Conservation (phyloP, 495 filamentous ascomycete genomes). For the Parachaetomium inaequale region DNA sequence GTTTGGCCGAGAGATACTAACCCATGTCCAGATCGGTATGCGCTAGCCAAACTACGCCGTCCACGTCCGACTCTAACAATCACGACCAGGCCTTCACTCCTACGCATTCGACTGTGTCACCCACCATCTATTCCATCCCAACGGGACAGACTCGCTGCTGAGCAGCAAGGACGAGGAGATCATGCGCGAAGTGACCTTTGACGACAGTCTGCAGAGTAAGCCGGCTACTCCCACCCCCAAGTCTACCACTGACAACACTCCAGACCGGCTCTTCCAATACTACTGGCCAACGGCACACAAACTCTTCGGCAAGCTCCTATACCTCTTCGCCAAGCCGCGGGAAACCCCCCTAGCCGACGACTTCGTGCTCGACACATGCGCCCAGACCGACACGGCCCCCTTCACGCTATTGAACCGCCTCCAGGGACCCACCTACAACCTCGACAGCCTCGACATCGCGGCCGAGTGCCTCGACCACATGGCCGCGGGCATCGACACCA, state of each 20-base stretch:
- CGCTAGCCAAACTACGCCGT: background rate
- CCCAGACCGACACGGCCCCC: constrained; percentile 33
- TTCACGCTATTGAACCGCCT: constrained; percentile 48
- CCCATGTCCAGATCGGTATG: constrained; percentile 23
- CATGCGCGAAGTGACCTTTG: constrained; percentile 63
- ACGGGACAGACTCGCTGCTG: constrained; percentile 55
- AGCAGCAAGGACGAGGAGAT: constrained; percentile 50
- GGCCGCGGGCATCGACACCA: constrained; percentile 65
- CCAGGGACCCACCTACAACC: constrained; percentile 21
- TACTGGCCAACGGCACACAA: constrained; percentile 42
- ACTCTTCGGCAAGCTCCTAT: constrained; percentile 37
- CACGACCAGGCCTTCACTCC: constrained; percentile 44
- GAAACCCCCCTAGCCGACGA: constrained; percentile 45
- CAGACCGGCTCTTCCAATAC: constrained; percentile 44
- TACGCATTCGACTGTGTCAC: constrained; percentile 65
- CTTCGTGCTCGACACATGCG: constrained; percentile 39
- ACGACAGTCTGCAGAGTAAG: constrained; percentile 60
- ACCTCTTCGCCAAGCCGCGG: constrained; percentile 42
- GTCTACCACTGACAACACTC: background rate
- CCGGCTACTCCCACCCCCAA: background rate
- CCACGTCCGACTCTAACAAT: background rate
- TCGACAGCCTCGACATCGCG: constrained; percentile 42
- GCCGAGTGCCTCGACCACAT: constrained; percentile 51
- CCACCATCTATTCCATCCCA: constrained; percentile 61
- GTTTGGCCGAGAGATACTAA: background rate